Conservation (phyloP, 1,284 basidiomycete species). For the Hypsizygus ulmarius region DNA sequence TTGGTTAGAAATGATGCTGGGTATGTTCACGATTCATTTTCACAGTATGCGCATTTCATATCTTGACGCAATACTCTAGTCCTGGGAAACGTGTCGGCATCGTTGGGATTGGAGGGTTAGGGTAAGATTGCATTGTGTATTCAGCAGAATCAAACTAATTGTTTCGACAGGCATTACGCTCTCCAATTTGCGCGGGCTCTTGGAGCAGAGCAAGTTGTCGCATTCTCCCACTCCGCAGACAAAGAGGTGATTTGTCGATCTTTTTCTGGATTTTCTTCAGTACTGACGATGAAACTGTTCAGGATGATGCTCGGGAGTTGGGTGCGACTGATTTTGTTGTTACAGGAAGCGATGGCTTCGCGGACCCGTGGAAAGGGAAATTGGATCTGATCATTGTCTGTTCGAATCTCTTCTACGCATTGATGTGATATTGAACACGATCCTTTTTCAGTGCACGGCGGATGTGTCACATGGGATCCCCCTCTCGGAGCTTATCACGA, state of each 20-base stretch:
- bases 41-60: background rate
- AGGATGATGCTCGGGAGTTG: conserved; percentile 62
- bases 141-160: conserved; percentile 14
- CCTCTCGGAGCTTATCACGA: conserved; percentile 22
- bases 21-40: conserved; percentile 12
- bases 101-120: conserved; percentile 62
- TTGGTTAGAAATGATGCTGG: conserved; percentile 57
- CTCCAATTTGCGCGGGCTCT: conserved; percentile 58
- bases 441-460: conserved; percentile 42
- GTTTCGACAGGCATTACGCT: conserved; percentile 44
- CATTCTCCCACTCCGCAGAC: conserved; percentile 60
- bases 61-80: conserved; percentile 19
- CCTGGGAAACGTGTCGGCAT: conserved; percentile 68
- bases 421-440: too few species aligned
- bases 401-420: conserved; percentile 6
- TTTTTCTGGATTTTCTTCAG: background rate
- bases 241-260: conserved; percentile 40
- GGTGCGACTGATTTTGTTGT: conserved; percentile 56
- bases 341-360: conserved; percentile 41
- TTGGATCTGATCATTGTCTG: conserved; percentile 66
- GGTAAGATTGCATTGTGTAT: conserved; percentile 22
- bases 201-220: conserved; percentile 57
- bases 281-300: background rate
- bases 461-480: conserved; percentile 55
- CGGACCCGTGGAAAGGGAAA: conserved; percentile 38